Base-by-base conservation (phyloP, 148 eudicot species). In the Salicornia ramosissima region DNA sequence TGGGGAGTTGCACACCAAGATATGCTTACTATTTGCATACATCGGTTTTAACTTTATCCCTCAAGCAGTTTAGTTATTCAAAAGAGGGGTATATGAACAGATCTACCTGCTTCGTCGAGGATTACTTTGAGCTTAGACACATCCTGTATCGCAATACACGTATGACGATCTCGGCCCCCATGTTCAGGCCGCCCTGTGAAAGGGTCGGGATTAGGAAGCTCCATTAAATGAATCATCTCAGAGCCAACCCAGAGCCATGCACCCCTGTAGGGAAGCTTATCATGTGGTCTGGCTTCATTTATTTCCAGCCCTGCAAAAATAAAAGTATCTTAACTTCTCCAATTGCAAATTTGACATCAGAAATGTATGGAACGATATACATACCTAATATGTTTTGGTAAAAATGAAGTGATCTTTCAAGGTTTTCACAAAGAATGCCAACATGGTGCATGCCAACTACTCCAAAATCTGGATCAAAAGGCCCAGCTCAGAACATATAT, bases 161-260 rank as follows among this genome's bases (percentile, higher is more conserved):
- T 73, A 76, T 94, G 99, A 65, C 99, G 92, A 77, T 94, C 99
- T 70, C 98, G 79, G 21, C 98, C 98, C 19, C 96, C 98, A 47
- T 94, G 98, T 42, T 84, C 83, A 64, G 98, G 97, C 13, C 98
- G 81, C n/a, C 98, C 98, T 4, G 91, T 88, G 39, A 84, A 80
- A 16, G 99, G 99, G 60, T 94, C 99, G 18, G 99, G 99, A 78
- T 94, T 94, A 28, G 99, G 96, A 29, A 94, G 99, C 79, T 94
- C 99, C 99, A 94, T 94, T 52, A 94, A 75, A 80, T 94, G 99
- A 69, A 94, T 90, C 99, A 90, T 94, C 80, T 86, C 96, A 47
- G 97, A 80, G 43, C 97, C 99, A 54, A 94, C 99, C 99, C 99
- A 94, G 43, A 94, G 82, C 97, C 97, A 94, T 47, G 99, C 96